These are phyloP conservation scores for Alloascoidea hylecoeti DNA, from an alignment of 805 yeast species.

Conservation along the genomic window DNA sequence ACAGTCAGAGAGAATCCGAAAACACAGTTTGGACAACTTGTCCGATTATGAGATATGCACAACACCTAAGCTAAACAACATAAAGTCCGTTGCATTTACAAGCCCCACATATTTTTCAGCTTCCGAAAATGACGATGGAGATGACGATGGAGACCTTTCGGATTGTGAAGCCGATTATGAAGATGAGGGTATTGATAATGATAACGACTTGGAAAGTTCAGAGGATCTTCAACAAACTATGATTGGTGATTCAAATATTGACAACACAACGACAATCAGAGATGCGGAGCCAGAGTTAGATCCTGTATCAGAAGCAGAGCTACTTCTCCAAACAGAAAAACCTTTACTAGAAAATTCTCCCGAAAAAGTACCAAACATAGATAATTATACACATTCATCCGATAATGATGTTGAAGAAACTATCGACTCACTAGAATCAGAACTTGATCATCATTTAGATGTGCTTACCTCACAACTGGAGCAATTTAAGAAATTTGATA, in stretches of 20 bases:
- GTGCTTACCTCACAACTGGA: not conserved
- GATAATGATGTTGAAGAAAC: not conserved
- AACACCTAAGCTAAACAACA: not conserved
- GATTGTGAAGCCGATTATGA: not conserved
- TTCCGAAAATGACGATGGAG: not conserved
- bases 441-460: not conserved
- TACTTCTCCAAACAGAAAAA: not conserved
- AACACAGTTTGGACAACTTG: not conserved
- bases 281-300: not conserved
- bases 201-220: not conserved
- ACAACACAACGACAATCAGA: not conserved
- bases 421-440: not conserved
- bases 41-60: not conserved
- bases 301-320: not conserved
- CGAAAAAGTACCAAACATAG: too few species aligned
- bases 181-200: not conserved
- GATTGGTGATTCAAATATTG: not conserved
- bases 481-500: not conserved
- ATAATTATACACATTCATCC: too few species aligned
- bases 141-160: not conserved
- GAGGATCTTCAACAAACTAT: not conserved
- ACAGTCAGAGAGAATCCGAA: not conserved
- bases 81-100: not conserved
- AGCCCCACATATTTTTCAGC: constrained; percentile 1
- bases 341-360: too few species aligned